Percentiles rank a stretch among this genome's conserved stretches.
Evolutionary conservation across 129 eudicot genomes (phyloP).

Genomic region (Chrysanthemum lavandulifolium): DNA sequence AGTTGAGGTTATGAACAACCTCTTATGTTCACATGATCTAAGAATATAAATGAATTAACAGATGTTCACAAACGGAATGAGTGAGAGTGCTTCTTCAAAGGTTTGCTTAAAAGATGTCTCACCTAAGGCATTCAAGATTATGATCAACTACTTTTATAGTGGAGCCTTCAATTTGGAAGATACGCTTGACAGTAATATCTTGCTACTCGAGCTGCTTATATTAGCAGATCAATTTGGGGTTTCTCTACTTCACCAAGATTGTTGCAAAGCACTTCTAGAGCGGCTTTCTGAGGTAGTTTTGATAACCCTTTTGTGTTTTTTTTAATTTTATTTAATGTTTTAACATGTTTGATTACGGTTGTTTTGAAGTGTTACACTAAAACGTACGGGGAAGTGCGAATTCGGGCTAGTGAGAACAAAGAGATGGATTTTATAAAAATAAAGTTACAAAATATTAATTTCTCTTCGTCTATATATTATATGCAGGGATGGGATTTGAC

Average conservation of each 20-base stretch:
- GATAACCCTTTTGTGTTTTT: conserved; percentile 11
- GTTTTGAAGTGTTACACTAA: conserved; percentile 46
- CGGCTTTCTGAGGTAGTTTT: conserved; percentile 84
- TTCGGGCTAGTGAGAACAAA: conserved; percentile 56
- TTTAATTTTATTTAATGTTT: not conserved
- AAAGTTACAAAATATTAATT: conserved; percentile 54
- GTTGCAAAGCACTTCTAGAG: conserved; percentile 87
- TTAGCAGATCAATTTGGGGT: conserved; percentile 91
- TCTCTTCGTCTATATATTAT: conserved; percentile 65
- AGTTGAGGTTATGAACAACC: too few relatives aligned
- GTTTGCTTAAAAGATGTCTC: conserved; percentile 77
- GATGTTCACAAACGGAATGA: conserved; percentile 99
- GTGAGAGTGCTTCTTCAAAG: conserved; percentile 68
- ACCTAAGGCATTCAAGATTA: conserved; percentile 60
- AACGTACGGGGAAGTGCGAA: conserved; percentile 57
- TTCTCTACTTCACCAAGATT: conserved; percentile 89
- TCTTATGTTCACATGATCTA: not conserved
- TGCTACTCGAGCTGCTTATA: conserved; percentile 85
- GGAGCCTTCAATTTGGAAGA: conserved; percentile 55
- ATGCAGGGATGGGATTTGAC: conserved; percentile 88
- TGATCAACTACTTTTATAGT: conserved; percentile 78
- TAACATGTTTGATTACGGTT: conserved; percentile 26
- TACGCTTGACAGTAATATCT: conserved; percentile 40
- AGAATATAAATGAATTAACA: conserved; percentile 32
- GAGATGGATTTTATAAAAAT: conserved; percentile 39